Evolutionary conservation across 2,329 filamentous ascomycete species (phyloP).

Genomic region (Ophiocordyceps camponoti-leonardi): DNA sequence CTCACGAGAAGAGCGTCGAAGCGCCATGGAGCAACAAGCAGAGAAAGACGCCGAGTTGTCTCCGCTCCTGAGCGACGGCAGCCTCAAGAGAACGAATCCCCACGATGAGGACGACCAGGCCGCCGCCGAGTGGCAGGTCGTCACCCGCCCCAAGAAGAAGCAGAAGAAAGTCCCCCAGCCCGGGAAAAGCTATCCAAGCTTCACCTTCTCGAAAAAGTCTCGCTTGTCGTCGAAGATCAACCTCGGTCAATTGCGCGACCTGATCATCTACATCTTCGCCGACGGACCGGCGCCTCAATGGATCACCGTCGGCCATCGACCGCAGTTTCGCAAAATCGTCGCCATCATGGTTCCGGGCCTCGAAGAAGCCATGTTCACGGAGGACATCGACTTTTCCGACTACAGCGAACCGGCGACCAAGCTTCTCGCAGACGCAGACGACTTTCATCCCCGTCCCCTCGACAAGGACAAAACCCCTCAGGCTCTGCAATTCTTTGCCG

Average conservation of each 20-base stretch:
- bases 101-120: slow-evolving; percentile 21
- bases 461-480: slow-evolving; percentile 31
- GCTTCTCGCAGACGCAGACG: slow-evolving; percentile 31
- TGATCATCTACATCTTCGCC: slow-evolving; percentile 50
- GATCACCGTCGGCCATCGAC: slow-evolving; percentile 44
- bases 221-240: slow-evolving; percentile 45
- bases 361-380: slow-evolving; percentile 77
- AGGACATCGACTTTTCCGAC: slow-evolving; percentile 28
- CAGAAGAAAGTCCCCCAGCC: slow-evolving; percentile 42
- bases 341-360: slow-evolving; percentile 83
- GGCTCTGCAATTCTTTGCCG: slow-evolving; percentile 48
- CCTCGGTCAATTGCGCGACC: slow-evolving; percentile 42
- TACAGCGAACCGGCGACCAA: slow-evolving; percentile 18
- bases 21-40: slow-evolving; percentile 4
- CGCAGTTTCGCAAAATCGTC: slow-evolving; percentile 61
- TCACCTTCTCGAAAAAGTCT: slow-evolving; percentile 38
- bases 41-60: slow-evolving; percentile 4
- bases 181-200: slow-evolving; percentile 39
- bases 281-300: slow-evolving; percentile 49
- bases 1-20: neutral
- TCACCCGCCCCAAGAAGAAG: slow-evolving; percentile 37
- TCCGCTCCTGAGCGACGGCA: slow-evolving; percentile 16
- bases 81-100: slow-evolving; percentile 30
- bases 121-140: slow-evolving; percentile 34
- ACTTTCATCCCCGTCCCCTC: slow-evolving; percentile 40